phyloP scores from a whole-genome alignment of 2,329 filamentous ascomycete genomes.

The Colletotrichum sojae region DNA sequence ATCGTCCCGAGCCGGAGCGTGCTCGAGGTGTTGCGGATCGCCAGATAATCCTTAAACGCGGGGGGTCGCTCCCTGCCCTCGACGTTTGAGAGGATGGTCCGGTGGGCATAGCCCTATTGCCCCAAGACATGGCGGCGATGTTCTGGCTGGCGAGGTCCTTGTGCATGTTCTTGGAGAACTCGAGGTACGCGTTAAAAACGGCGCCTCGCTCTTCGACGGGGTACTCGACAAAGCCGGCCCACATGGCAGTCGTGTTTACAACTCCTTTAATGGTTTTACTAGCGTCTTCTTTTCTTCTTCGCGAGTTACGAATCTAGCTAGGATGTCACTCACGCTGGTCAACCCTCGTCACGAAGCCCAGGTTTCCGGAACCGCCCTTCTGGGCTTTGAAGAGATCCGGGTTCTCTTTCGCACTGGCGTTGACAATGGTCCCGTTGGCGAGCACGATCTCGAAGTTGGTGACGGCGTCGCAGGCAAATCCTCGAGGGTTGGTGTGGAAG shows the following conservation, averaged over 20 bases:
- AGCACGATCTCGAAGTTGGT: conserved; percentile 60
- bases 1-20: conserved; percentile 45
- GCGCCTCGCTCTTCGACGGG: conserved; percentile 43
- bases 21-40: conserved; percentile 43
- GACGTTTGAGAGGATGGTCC: conserved; percentile 47
- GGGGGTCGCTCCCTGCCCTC: conserved; percentile 43
- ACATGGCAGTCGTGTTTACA: conserved; percentile 45
- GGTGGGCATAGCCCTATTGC: conserved; percentile 38
- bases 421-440: conserved; percentile 56
- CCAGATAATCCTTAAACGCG: conserved; percentile 45
- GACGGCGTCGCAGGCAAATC: conserved; percentile 59
- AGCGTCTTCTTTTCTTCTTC: not conserved
- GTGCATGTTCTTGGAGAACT: conserved; percentile 47
- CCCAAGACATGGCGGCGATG: conserved; percentile 46
- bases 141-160: conserved; percentile 47
- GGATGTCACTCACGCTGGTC: conserved; percentile 39
- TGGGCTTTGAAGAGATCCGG: conserved; percentile 60
- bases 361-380: conserved; percentile 63
- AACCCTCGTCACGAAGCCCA: conserved; percentile 55
- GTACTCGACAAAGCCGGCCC: conserved; percentile 48
- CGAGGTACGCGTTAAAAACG: conserved; percentile 47
- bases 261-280: not conserved
- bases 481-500: conserved; percentile 49
- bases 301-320: not conserved
- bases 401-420: conserved; percentile 54